A percentile compares a stretch with the other conserved stretches of the same genome.
phyloP scores from a whole-genome alignment of 495 filamentous ascomycete genomes.

The Apodospora peruviana region DNA sequence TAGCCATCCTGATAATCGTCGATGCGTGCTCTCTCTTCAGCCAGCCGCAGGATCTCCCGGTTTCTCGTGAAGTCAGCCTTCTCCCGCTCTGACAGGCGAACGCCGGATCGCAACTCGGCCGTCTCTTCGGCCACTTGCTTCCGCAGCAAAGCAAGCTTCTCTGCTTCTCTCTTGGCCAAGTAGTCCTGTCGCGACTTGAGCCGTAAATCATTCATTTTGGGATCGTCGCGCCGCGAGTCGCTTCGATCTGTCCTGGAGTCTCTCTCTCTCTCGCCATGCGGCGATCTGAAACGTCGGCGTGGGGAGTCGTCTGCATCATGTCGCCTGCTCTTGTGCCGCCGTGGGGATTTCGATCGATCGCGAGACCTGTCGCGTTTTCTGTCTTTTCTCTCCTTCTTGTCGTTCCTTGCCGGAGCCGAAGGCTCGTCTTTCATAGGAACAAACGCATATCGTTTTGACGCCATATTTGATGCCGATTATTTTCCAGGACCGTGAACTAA shows the following conservation, averaged over 20 bases:
- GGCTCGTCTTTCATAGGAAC: slow-evolving; percentile 79
- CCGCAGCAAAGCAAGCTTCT: slow-evolving; percentile 75
- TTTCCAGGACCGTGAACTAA: too few species aligned
- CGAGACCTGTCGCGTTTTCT: slow-evolving; percentile 43
- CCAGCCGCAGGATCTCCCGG: slow-evolving; percentile 76
- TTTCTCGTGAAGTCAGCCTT: slow-evolving; percentile 90
- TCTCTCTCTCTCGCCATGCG: slow-evolving; percentile 8
- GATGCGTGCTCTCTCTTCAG: slow-evolving; percentile 81
- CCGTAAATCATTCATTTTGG: slow-evolving; percentile 68
- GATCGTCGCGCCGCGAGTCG: slow-evolving; percentile 20
- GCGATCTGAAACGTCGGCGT: slow-evolving; percentile 22
- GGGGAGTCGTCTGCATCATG: slow-evolving; percentile 22
- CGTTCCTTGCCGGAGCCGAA: slow-evolving; percentile 46
- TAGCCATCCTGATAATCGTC: slow-evolving; percentile 94
- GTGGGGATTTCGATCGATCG: slow-evolving; percentile 27
- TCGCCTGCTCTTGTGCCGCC: slow-evolving; percentile 24
- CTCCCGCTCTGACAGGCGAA: slow-evolving; percentile 67
- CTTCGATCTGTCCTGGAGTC: background rate
- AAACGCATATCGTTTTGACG: slow-evolving; percentile 68
- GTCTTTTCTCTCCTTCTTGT: slow-evolving; percentile 41
- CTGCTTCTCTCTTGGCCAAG: slow-evolving; percentile 83
- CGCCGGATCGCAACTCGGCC: slow-evolving; percentile 73
- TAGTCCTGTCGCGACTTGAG: slow-evolving; percentile 87
- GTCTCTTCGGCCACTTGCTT: slow-evolving; percentile 91
- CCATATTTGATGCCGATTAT: slow-evolving; percentile 27